Evolutionary conservation across 108 stramenopile genomes (phyloP).

Genomic region (Skeletonema grethae): DNA sequence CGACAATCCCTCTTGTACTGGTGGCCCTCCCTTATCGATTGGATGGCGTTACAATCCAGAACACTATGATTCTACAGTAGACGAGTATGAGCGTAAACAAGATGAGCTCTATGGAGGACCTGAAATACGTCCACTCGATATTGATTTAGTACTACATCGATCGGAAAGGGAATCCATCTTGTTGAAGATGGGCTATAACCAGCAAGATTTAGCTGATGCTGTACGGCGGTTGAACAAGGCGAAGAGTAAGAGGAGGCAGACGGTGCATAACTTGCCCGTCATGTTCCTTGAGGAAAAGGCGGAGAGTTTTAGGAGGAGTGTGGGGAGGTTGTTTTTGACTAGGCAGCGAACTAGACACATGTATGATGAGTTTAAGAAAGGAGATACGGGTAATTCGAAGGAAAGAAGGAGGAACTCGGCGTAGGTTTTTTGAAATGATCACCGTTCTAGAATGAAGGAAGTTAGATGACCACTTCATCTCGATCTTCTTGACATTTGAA

Average conservation of each 20-base stretch:
- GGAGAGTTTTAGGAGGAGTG: slow-evolving; percentile 39
- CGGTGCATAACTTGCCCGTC: slow-evolving; percentile 59
- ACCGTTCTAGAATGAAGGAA: not conserved
- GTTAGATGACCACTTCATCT: too few relatives aligned
- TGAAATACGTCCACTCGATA: slow-evolving; percentile 33
- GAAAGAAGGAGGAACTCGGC: not conserved
- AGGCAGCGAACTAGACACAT: slow-evolving; percentile 27
- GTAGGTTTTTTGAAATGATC: not conserved
- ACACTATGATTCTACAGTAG: slow-evolving; percentile 30
- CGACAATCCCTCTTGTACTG: slow-evolving; percentile 48
- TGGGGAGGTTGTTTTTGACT: slow-evolving; percentile 34
- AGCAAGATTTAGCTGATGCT: slow-evolving; percentile 49
- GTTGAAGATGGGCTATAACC: slow-evolving; percentile 50
- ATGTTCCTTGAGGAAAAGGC: slow-evolving; percentile 54
- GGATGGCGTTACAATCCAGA: slow-evolving; percentile 49
- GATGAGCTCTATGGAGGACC: slow-evolving; percentile 15
- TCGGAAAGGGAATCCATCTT: slow-evolving; percentile 58
- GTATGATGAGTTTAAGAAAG: slow-evolving; percentile 47
- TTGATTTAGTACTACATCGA: slow-evolving; percentile 55
- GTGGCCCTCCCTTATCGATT: slow-evolving; percentile 40
- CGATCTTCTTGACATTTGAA: not conserved
- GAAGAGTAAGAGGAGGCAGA: slow-evolving; percentile 62
- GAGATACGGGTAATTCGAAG: not conserved
- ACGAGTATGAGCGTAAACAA: slow-evolving; percentile 35
- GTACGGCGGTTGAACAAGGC: slow-evolving; percentile 53